phyloP scores from a whole-genome alignment of 371 early-diverging fungal genomes.

The Syncephalastrum racemosum region DNA sequence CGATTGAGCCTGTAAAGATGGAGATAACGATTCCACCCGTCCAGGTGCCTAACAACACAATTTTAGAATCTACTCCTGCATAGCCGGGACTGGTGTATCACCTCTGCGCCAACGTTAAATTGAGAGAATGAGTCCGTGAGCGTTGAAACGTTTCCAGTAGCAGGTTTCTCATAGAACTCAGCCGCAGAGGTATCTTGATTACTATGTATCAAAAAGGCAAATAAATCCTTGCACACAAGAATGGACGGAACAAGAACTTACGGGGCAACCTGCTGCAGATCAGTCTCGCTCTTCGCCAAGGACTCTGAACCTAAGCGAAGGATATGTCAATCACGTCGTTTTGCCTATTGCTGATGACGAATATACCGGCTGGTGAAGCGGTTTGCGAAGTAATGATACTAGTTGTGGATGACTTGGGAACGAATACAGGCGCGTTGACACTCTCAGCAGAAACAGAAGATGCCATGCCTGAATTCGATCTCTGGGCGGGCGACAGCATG shows the following conservation, averaged over 20 bases:
- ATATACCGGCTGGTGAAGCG: too few species aligned
- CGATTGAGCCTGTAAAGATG: conserved; percentile 7
- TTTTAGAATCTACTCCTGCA: background rate
- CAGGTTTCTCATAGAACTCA: too few species aligned
- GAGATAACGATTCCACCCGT: background rate
- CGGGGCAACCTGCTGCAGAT: too few species aligned
- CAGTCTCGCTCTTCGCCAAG: too few species aligned
- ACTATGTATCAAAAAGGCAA: too few species aligned
- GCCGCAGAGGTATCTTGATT: too few species aligned
- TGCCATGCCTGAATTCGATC: conserved; percentile 33
- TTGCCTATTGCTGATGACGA: too few species aligned
- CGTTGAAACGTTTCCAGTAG: background rate
- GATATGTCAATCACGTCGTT: too few species aligned
- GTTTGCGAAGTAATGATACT: background rate
- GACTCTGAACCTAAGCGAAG: too few species aligned
- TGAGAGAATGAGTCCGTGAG: conserved; percentile 34
- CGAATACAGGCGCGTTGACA: conserved; percentile 65
- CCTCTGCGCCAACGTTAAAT: conserved; percentile 21
- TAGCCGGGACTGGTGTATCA: conserved; percentile 2
- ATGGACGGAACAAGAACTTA: too few species aligned
- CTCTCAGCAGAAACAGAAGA: conserved; percentile 58
- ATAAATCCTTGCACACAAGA: too few species aligned
- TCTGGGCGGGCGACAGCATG: conserved; percentile 62
- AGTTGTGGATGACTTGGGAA: conserved; percentile 57
- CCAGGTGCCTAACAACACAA: background rate